Evolutionary conservation across 345 rosid genomes (phyloP).

Genomic region (Salix exigua): DNA sequence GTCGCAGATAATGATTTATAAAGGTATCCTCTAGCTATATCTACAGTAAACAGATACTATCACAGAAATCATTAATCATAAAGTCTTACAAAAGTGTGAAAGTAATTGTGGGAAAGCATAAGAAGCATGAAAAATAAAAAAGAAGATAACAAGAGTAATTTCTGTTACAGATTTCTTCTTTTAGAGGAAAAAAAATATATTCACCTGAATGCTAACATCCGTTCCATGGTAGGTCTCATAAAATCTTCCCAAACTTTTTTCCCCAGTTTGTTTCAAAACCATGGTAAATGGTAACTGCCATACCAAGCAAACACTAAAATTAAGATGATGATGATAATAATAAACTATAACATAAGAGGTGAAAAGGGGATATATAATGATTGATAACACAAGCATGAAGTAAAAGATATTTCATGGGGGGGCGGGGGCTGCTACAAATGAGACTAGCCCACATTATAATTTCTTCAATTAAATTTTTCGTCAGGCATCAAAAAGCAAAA

Average conservation of each 20-base stretch:
- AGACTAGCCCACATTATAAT: background rate
- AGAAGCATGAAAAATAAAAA: background rate
- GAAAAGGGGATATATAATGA: too few relatives aligned
- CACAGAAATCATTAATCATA: slow-evolving; percentile 39
- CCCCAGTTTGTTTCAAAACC: slow-evolving; percentile 47
- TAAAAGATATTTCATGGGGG: background rate
- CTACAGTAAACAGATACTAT: slow-evolving; percentile 80
- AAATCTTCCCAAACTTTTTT: slow-evolving; percentile 50
- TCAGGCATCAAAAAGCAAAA: background rate
- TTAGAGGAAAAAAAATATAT: slow-evolving; percentile 12
- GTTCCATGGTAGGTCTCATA: slow-evolving; percentile 92
- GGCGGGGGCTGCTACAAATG: too few relatives aligned
- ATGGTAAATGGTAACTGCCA: slow-evolving; percentile 73
- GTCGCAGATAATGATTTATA: slow-evolving; percentile 69
- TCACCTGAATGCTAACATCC: slow-evolving; percentile 78
- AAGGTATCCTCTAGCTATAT: slow-evolving; percentile 68
- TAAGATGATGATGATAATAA: background rate
- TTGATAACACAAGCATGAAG: too few relatives aligned
- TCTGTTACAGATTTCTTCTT: background rate
- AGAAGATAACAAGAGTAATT: background rate
- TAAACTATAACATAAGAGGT: too few relatives aligned
- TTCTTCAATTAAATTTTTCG: background rate
- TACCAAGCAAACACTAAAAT: background rate
- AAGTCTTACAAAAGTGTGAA: slow-evolving; percentile 1
- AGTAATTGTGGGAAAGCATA: background rate